Base-by-base conservation (phyloP, 495 filamentous ascomycete species). In the Evansstolkia leycettana region DNA sequence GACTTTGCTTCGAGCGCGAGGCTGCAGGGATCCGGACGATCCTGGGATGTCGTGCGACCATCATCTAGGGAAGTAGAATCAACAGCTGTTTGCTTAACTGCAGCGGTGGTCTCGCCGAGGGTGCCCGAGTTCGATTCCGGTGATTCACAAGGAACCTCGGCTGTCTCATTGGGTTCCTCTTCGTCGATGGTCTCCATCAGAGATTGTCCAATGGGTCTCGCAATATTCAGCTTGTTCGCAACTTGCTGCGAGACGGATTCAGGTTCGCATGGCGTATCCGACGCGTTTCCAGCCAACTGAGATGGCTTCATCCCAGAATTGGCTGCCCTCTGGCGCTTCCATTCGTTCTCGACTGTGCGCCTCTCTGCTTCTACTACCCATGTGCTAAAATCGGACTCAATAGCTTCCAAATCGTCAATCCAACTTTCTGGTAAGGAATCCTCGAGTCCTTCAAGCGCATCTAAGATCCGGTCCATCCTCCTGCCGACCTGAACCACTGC, bases 361-460 rank as follows among this genome's bases (percentile, higher is more conserved):
- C 52, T 52, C 37, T 67, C 65, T 28, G 60, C 61, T 35, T 74
- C 59, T 12, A 74, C 70, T 10, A 74, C 75, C 92, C 90, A 96
- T 10, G 72, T 62, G 6, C 74, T 71, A 57, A 87, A 94, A n/a
- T 80, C 72, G 8, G 72, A 65, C 47, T 98, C 92, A 10, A 94
- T 57, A 0, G 55, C 52, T 50, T 96, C 92, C 46, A 96, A 72
- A 5, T 76, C 67, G 38, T 88, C 84, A 31, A 95, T 73, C 92
- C 92, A 98, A 13, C 58, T 47, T 20, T 93, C 84, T 0, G 90
- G 90, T 7, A 98, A 52, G 2, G 80, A 80, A 45, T 98, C 90
- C 35, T 78, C 65, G 17, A 75, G 69, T 4, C 84, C 86, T 50
- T 94, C 90, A 7, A 96, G 60, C 7, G 73, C 64, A 46, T 96